Conservation (phyloP, 2,329 filamentous ascomycete genomes). For the Clarireedia monteithiana region DNA sequence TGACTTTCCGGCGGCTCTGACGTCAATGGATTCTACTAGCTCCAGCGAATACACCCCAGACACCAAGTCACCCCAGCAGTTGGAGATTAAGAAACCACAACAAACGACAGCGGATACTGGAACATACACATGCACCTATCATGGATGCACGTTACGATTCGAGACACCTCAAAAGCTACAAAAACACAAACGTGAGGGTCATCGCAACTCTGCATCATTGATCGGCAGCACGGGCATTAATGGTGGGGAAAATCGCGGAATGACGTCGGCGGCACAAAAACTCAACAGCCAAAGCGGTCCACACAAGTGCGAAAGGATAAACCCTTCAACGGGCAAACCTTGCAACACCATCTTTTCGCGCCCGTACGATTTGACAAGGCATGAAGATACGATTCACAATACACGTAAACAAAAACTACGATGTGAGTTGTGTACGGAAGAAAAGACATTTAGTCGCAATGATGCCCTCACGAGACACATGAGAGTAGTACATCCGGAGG, state of each 20-base stretch:
- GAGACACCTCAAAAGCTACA: slow-evolving; percentile 80
- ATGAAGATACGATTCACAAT: slow-evolving; percentile 98
- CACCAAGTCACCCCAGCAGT: slow-evolving; percentile 14
- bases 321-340: slow-evolving; percentile 88
- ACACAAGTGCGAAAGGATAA: slow-evolving; percentile 86
- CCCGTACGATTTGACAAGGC: slow-evolving; percentile 91
- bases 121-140: slow-evolving; percentile 94
- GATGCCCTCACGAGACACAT: slow-evolving; percentile 93
- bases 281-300: slow-evolving; percentile 87
- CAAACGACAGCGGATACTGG: slow-evolving; percentile 68
- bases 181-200: slow-evolving; percentile 91
- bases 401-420: slow-evolving; percentile 88
- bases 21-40: slow-evolving; percentile 33
- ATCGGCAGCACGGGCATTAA: slow-evolving; percentile 29
- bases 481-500: slow-evolving; percentile 83
- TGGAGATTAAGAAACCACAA: slow-evolving; percentile 39
- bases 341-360: slow-evolving; percentile 93
- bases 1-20: slow-evolving; percentile 28
- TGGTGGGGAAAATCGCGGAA: slow-evolving; percentile 18
- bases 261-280: slow-evolving; percentile 43
- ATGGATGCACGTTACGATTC: slow-evolving; percentile 82
- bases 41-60: slow-evolving; percentile 31
- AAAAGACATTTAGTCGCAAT: slow-evolving; percentile 93
- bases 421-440: slow-evolving; percentile 86
- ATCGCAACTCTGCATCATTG: slow-evolving; percentile 59